Base-by-base conservation (phyloP, 768 basidiomycete genomes). In the Suillus weaverae region DNA sequence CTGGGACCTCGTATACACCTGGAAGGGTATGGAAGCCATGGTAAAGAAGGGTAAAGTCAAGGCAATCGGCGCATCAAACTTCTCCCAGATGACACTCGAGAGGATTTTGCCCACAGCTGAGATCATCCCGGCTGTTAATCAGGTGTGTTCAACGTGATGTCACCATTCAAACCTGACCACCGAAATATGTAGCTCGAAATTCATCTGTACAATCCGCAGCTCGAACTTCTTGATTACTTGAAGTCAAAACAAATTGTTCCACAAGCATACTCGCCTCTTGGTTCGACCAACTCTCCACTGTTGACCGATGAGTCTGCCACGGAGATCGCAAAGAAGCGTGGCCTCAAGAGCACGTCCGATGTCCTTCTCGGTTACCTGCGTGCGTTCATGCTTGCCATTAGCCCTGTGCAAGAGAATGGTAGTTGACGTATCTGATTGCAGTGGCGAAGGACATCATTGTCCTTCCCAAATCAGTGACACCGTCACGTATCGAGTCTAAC, bases 211-310 rank as follows among this genome's bases (percentile, higher is more conserved):
- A 89, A 90, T 74, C 89, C 90, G 1, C 88, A 93, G 71, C 89
- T 86, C 76, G 82, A 86, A 59, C 83, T 93, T 57, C 62, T 87
- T 48, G 77, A 79, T 13, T 94, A 85, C 77, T 80, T 91, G 67
- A 81, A 83, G 72, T 80, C 82, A 20, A 87, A 92, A 72, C 81
- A 80, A 22, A 94, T 95, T 70, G 77, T 87, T 59, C 81, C 90
- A 0, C 83, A 92, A 73, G 92, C 93, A 1, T 95, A 91, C 74
- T 94, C 90, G 9, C 92, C 94, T 10, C 85, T 94, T 16, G 92
- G 88, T 41, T 90, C 87, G 10, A 81, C 86, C 13, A 82, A 83
- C 69, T 85, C 89, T 2, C 90, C 89, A 9, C 78, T 94, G 8
- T 73, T 94, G 39, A 72, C 71, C 7, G 91, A 95, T 69, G 84